A percentile compares a stretch with the other conserved stretches of the same genome.
phyloP scores from a whole-genome alignment of 2,329 filamentous ascomycete species.

The Neonectria magnoliae region DNA sequence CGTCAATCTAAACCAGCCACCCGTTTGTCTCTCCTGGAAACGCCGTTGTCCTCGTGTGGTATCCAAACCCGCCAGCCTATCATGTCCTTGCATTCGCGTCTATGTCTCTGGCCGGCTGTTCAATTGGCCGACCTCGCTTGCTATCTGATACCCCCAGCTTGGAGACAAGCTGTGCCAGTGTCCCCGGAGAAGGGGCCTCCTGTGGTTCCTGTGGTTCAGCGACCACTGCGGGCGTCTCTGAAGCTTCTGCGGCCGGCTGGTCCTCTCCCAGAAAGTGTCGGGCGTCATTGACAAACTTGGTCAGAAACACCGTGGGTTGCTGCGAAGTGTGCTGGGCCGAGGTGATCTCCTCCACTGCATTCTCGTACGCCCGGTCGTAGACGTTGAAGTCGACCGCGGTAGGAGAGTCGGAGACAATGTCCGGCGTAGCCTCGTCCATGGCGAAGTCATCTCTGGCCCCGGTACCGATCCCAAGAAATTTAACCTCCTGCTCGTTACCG shows the following conservation, averaged over 20 bases:
- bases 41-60: conserved; percentile 14
- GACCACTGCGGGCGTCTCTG: conserved; percentile 3
- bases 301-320: conserved; percentile 59
- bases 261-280: conserved; percentile 51
- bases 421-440: conserved; percentile 50
- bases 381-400: conserved; percentile 86
- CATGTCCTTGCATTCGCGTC: conserved; percentile 1
- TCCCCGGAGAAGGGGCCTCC: conserved; percentile 25
- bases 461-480: conserved; percentile 81
- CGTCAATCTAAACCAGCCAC: conserved; percentile 13
- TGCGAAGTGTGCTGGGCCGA: conserved; percentile 49
- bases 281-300: conserved; percentile 58
- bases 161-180: conserved; percentile 37
- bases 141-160: conserved; percentile 33
- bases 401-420: conserved; percentile 83
- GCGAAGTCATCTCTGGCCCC: conserved; percentile 62
- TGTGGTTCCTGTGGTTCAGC: conserved; percentile 18
- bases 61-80: conserved; percentile 11
- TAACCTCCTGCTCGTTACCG: conserved; percentile 67
- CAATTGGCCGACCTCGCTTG: conserved; percentile 9
- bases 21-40: conserved; percentile 8
- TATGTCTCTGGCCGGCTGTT: neutral
- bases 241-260: conserved; percentile 43
- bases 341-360: conserved; percentile 78
- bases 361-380: conserved; percentile 86